Evolutionary conservation across 805 yeast species (phyloP).

Genomic region (Grigorovia jiainica): DNA sequence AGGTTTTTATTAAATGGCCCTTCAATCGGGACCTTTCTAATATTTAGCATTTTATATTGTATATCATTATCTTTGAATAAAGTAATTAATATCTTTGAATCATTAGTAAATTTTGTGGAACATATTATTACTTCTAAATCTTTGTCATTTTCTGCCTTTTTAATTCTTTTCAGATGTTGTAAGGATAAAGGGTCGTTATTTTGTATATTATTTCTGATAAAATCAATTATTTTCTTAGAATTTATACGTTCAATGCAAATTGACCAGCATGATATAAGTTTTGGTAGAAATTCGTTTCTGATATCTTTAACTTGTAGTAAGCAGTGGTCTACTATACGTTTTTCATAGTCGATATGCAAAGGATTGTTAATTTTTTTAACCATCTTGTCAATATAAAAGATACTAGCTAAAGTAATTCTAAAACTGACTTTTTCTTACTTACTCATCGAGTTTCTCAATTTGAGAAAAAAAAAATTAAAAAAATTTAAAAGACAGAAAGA

Average conservation of each 20-base stretch:
- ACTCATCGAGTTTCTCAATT: too few relatives aligned
- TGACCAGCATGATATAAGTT: conserved; percentile 37
- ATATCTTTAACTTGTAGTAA: conserved; percentile 36
- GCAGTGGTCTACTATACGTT: conserved; percentile 36
- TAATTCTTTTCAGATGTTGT: conserved; percentile 45
- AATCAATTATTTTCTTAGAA: conserved; percentile 22
- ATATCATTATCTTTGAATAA: conserved; percentile 11
- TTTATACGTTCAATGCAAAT: conserved; percentile 34
- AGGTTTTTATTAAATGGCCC: conserved; percentile 68
- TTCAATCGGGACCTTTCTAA: conserved; percentile 41
- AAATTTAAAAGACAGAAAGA: too few relatives aligned
- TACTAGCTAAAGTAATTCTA: too few relatives aligned
- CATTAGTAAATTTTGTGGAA: conserved; percentile 29
- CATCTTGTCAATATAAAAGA: conserved; percentile 22
- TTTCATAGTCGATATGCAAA: conserved; percentile 35
- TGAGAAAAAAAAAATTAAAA: too few relatives aligned
- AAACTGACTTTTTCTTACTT: too few relatives aligned
- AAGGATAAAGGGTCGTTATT: conserved; percentile 22
- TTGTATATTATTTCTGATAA: conserved; percentile 21
- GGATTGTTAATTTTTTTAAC: conserved; percentile 30
- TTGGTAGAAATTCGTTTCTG: conserved; percentile 15
- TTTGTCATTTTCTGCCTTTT: conserved; percentile 23
- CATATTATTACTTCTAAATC: conserved; percentile 36
- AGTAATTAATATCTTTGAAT: conserved; percentile 18
- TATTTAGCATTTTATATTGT: conserved; percentile 13